phyloP scores from a whole-genome alignment of 352 stramenopile species.

The Pythium vanterpoolii region DNA sequence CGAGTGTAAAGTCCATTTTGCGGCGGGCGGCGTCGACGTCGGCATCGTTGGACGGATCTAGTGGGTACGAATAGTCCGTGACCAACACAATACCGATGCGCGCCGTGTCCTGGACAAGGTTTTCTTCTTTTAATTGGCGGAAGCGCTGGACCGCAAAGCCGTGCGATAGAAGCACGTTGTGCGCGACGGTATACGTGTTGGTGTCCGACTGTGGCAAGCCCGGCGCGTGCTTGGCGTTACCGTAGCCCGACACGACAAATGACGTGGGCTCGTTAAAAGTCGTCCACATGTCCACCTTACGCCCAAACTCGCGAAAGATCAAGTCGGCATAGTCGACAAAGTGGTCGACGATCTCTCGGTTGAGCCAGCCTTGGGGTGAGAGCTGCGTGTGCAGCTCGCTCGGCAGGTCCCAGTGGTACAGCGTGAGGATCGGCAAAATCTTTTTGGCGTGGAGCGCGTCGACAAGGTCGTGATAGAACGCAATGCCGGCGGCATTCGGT shows the following conservation, averaged over 20 bases:
- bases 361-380: conserved; percentile 65
- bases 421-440: conserved; percentile 89
- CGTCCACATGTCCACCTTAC: conserved; percentile 92
- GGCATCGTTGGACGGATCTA: conserved; percentile 50
- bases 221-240: conserved; percentile 50
- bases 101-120: conserved; percentile 38
- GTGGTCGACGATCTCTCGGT: conserved; percentile 48
- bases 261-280: conserved; percentile 95
- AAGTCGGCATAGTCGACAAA: conserved; percentile 89
- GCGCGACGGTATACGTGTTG: conserved; percentile 59
- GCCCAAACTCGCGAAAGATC: conserved; percentile 90
- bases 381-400: conserved; percentile 80
- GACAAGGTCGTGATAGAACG: conserved; percentile 93
- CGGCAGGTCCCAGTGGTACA: conserved; percentile 97
- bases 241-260: conserved; percentile 86
- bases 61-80: conserved; percentile 74
- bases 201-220: conserved; percentile 32
- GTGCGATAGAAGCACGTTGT: conserved; percentile 93
- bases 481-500: conserved; percentile 85
- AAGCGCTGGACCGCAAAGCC: conserved; percentile 84
- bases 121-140: conserved; percentile 54
- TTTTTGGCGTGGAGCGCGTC: conserved; percentile 67
- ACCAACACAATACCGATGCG: conserved; percentile 92
- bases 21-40: conserved; percentile 66
- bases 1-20: conserved; percentile 89